Base-by-base conservation (phyloP, 2,329 filamentous ascomycete genomes). In the Clonostachys solani region DNA sequence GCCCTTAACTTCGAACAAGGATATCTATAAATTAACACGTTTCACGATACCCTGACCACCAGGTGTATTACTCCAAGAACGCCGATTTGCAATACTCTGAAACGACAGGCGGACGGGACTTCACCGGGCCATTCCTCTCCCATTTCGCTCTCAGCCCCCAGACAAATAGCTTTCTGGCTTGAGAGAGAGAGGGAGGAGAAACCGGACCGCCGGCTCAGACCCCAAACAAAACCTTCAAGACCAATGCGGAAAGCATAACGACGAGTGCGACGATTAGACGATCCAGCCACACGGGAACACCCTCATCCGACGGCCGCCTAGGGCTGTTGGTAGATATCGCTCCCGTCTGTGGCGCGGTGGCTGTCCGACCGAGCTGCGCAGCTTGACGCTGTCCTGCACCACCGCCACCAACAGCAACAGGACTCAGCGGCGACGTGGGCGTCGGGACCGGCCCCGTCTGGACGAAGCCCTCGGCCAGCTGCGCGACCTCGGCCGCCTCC, bases 221-320 rank as follows among this genome's bases (percentile, higher is more conserved):
- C 38, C 59, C 66, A 41, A 69, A 59, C 15, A 79, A 54, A 29
- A 82, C 69, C 58, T 80, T 84, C 48, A 81, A 50, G 18, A 96
- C 70, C 72, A 95, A 80, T 18, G 88, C 80, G 5, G 84, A 70
- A 17, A 96, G 69, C 23, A 87, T 73, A 13, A 89, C 75, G 1
- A 89, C 72, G 16, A 96, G 67, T 7, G 81, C 85, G 18, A 85
- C 81, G 54, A 96, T 96, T 36, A 85, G 79, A 52, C 88, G 81
- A 64, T 96, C 92, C 16, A 96, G 74, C 87, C 89, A 95, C 12
- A 83, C 68, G 2, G 84, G 80, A 15, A 88, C 78, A 3, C 72
- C 79, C 29, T 79, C 74, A 15, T 61, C 54, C 36, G 55, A 46
- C 38, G 60, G 48, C 42, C 59, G 51, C 47, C 23, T 29, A 29